Base-by-base conservation (phyloP, 371 early-diverging fungal genomes). In the Mortierella sp. region DNA sequence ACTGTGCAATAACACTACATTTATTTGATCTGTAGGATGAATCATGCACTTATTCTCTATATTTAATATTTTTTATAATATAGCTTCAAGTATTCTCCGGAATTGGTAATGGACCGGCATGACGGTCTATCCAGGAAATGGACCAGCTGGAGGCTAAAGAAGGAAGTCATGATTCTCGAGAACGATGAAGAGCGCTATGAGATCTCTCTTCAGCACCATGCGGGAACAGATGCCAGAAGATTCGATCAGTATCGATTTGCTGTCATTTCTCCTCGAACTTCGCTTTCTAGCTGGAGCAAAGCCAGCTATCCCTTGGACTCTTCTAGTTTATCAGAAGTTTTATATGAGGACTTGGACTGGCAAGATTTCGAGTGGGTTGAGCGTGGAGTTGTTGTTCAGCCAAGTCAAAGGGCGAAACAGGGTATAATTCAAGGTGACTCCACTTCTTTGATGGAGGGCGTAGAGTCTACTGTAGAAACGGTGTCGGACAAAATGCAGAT, bases 51-150 rank as follows among this genome's bases (percentile, higher is more conserved):
- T 24, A 47, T 58, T 22, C 37, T 35, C 26, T n/a, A 11, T 39
- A 24, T 16, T 26, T 37, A 12, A 35, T 35, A 35, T 35, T 35
- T 35, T 57, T 12, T 59, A 2, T 54, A 45, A 28, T 22, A 8
- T 39, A 85, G 86, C 64, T 83, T 84, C 73, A 87, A 88, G 65
- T 87, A 87, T 67, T 59, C 75, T 0, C 85, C 85, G 0, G 74
- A 74, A 32, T 35, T 84, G n/a, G 75, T 88, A 18, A 77, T 78
- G 77, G 86, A 86, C 47, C 64, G 77, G 6, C 73, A 83, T 57
- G 83, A 77, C 59, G 83, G 78, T 18, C 65, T 77, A 18, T 77
- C 83, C 14, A 74, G 74, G 12, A 78, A 77, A 32, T 83, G 83
- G 83, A 83, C 77, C 4, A 77, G 74, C 63, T 74, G 78, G 77